Evolutionary conservation across 2,329 filamentous ascomycete genomes (phyloP).

Genomic region (Plenodomus lindquistii): DNA sequence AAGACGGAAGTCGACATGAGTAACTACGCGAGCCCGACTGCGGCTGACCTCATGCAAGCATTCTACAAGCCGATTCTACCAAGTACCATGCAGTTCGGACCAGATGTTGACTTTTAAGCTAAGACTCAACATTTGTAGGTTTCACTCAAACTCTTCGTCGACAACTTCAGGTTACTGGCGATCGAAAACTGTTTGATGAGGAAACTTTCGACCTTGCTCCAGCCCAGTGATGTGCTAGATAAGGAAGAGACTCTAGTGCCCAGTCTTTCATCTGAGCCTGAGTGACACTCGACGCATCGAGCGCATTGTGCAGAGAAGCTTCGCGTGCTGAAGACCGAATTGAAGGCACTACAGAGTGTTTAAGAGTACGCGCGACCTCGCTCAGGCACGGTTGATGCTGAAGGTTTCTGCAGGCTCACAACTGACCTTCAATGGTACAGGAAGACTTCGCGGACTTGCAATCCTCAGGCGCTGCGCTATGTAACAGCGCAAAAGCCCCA

Average conservation of each 20-base stretch:
- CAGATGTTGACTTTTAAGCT: neutral
- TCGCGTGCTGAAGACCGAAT: slow-evolving; percentile 15
- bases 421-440: too few relatives aligned
- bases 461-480: too few relatives aligned
- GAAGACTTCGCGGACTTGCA: too few relatives aligned
- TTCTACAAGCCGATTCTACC: slow-evolving; percentile 30
- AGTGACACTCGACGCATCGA: slow-evolving; percentile 18
- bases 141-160: slow-evolving; percentile 46
- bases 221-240: slow-evolving; percentile 24
- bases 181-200: slow-evolving; percentile 42
- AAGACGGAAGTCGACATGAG: slow-evolving; percentile 34
- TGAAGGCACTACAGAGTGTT: slow-evolving; percentile 9
- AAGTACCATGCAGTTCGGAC: neutral
- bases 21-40: slow-evolving; percentile 31
- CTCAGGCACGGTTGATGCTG: too few relatives aligned
- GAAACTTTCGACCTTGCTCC: slow-evolving; percentile 33
- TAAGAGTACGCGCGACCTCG: neutral
- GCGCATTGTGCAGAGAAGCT: slow-evolving; percentile 17
- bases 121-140: too few relatives aligned
- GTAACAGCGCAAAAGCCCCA: too few relatives aligned
- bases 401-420: too few relatives aligned
- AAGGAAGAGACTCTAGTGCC: slow-evolving; percentile 16
- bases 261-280: slow-evolving; percentile 17
- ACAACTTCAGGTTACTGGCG: slow-evolving; percentile 46
- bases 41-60: slow-evolving; percentile 37